Conservation (phyloP, 768 basidiomycete genomes). For the Neoboletus subvelutipes region DNA sequence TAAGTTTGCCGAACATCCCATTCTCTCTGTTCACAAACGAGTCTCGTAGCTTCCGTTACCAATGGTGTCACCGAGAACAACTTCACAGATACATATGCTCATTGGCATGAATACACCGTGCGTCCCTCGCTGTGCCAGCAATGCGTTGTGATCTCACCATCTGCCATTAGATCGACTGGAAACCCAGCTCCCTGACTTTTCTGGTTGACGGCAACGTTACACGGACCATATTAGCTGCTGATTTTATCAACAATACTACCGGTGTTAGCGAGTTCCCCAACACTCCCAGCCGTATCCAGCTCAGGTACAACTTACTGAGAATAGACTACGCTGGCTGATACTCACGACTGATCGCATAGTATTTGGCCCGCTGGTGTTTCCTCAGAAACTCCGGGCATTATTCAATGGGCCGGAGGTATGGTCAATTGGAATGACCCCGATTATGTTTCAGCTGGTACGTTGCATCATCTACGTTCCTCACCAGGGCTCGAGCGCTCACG, state of each 20-base stretch:
- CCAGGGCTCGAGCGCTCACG: constrained; percentile 1
- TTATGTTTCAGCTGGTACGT: constrained; percentile 60
- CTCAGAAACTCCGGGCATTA: constrained; percentile 59
- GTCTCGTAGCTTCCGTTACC: constrained; percentile 40
- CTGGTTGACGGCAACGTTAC: constrained; percentile 69
- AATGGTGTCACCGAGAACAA: constrained; percentile 49
- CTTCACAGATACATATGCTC: constrained; percentile 60
- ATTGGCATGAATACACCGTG: constrained; percentile 78
- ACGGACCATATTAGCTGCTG: constrained; percentile 62
- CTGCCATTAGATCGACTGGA: constrained; percentile 71
- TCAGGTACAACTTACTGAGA: constrained; percentile 50
- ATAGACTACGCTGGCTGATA: background rate
- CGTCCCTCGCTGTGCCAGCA: constrained; percentile 22
- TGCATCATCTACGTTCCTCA: background rate
- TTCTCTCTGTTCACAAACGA: background rate
- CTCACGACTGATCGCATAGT: constrained; percentile 29
- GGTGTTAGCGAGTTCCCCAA: constrained; percentile 66
- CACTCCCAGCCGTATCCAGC: constrained; percentile 78
- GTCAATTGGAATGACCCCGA: constrained; percentile 82
- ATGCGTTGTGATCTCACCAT: background rate
- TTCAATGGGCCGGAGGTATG: constrained; percentile 80
- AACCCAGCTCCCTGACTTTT: constrained; percentile 63
- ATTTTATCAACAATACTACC: constrained; percentile 48
- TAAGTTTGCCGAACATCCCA: constrained; percentile 34
- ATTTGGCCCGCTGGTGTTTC: constrained; percentile 83